phyloP scores from a whole-genome alignment of 768 basidiomycete genomes.

The Hypholoma sublateritium region DNA sequence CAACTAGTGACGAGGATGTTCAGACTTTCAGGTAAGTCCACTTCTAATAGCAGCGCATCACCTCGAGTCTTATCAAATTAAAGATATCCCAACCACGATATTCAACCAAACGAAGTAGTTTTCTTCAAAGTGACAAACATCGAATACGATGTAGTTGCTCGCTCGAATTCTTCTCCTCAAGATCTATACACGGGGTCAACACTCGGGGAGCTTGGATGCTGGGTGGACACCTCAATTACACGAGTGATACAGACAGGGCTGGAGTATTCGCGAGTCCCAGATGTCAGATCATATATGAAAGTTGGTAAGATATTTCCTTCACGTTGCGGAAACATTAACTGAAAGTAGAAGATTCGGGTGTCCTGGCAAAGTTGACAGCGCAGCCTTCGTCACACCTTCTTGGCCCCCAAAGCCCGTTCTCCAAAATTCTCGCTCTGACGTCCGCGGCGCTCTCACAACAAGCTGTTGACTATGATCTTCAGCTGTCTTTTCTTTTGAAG shows the following conservation, averaged over 20 bases:
- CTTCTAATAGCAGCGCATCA: neutral
- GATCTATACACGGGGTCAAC: conserved; percentile 57
- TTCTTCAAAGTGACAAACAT: conserved; percentile 82
- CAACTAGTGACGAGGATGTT: conserved; percentile 11
- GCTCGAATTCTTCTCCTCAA: conserved; percentile 23
- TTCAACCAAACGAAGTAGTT: conserved; percentile 47
- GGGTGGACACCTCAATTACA: conserved; percentile 73
- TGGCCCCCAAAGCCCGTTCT: conserved; percentile 15
- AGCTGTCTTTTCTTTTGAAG: conserved; percentile 72
- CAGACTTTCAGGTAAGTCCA: conserved; percentile 20
- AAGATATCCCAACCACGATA: conserved; percentile 17
- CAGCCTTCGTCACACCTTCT: conserved; percentile 22
- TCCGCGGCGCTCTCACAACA: conserved; percentile 54
- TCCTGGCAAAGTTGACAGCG: conserved; percentile 7
- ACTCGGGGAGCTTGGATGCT: conserved; percentile 78
- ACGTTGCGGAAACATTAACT: neutral
- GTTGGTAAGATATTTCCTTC: conserved; percentile 39
- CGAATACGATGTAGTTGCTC: conserved; percentile 57
- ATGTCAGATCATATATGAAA: conserved; percentile 46
- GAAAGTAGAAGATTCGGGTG: conserved; percentile 8
- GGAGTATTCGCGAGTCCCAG: conserved; percentile 64
- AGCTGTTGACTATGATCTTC: conserved; percentile 60
- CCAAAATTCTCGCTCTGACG: conserved; percentile 12
- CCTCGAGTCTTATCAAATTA: neutral
- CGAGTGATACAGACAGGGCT: conserved; percentile 79